Conservation (phyloP, 768 basidiomycete genomes). For the Leccinum arenicola region DNA sequence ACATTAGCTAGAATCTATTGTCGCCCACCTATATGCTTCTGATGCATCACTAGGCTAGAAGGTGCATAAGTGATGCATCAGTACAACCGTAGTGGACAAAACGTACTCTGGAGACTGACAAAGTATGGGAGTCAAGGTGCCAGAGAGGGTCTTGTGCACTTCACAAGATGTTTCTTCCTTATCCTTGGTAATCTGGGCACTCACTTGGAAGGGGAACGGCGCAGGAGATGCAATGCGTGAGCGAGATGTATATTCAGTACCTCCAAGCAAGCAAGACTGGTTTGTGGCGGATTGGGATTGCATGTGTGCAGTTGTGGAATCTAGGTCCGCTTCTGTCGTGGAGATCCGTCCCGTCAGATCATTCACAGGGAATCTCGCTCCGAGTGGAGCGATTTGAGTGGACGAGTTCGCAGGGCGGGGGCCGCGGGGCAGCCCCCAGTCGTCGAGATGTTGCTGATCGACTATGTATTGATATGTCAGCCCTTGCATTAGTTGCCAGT, state of each 20-base stretch:
- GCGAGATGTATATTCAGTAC: too few relatives aligned
- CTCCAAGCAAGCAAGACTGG: neutral
- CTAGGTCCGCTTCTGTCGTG: neutral
- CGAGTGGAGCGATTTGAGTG: too few relatives aligned
- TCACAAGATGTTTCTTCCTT: neutral
- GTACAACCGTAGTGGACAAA: neutral
- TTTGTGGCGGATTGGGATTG: neutral
- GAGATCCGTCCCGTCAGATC: neutral
- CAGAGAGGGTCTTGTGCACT: neutral
- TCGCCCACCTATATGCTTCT: conserved; percentile 34
- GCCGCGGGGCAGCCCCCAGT: conserved; percentile 38
- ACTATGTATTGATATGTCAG: conserved; percentile 42
- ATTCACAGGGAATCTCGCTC: neutral
- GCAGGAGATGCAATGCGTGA: too few relatives aligned
- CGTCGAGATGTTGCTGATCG: conserved; percentile 39
- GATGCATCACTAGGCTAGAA: too few relatives aligned
- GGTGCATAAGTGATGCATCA: neutral
- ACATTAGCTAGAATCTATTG: too few relatives aligned
- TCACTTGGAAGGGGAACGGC: neutral
- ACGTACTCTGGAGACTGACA: neutral
- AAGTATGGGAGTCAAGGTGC: neutral
- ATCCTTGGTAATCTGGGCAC: neutral
- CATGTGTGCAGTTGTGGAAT: neutral
- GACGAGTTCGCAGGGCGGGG: conserved; percentile 35
- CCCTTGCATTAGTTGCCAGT: conserved; percentile 1